Evolutionary conservation across 805 yeast species (phyloP).

Genomic region (Lipomyces yamadae): DNA sequence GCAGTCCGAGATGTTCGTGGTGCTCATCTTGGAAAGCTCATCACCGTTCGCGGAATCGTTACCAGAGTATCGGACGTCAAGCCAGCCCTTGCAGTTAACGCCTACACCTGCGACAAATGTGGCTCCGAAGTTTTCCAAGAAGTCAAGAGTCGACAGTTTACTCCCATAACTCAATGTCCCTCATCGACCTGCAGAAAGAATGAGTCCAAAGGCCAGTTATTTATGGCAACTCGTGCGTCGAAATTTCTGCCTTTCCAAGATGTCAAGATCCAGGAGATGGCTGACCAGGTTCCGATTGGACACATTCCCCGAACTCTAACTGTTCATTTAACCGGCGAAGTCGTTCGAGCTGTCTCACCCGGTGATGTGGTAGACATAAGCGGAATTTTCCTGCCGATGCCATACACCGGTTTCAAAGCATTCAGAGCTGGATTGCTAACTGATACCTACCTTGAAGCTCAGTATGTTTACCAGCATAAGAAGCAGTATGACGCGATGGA

Average conservation of each 20-base stretch:
- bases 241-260: constrained; percentile 96
- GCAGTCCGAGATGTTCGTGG: constrained; percentile 93
- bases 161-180: constrained; percentile 87
- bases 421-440: constrained; percentile 90
- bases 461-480: constrained; percentile 83
- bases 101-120: constrained; percentile 97
- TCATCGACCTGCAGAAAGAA: constrained; percentile 78
- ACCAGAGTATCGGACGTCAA: constrained; percentile 96
- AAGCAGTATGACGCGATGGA: constrained; percentile 75
- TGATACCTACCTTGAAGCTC: constrained; percentile 91
- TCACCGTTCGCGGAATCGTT: constrained; percentile 91
- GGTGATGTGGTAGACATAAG: constrained; percentile 94
- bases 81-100: constrained; percentile 87
- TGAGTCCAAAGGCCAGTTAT: constrained; percentile 83
- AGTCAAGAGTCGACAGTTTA: constrained; percentile 78
- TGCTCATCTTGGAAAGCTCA: constrained; percentile 76
- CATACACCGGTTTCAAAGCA: constrained; percentile 95
- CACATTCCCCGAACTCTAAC: constrained; percentile 90
- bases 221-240: constrained; percentile 93
- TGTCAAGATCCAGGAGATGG: constrained; percentile 89
- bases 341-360: constrained; percentile 85
- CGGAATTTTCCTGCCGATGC: constrained; percentile 91
- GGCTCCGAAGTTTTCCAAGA: constrained; percentile 97
- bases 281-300: constrained; percentile 97
- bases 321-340: constrained; percentile 87